phyloP scores from a whole-genome alignment of 371 early-diverging fungal species.

The Fennellomyces sp. region DNA sequence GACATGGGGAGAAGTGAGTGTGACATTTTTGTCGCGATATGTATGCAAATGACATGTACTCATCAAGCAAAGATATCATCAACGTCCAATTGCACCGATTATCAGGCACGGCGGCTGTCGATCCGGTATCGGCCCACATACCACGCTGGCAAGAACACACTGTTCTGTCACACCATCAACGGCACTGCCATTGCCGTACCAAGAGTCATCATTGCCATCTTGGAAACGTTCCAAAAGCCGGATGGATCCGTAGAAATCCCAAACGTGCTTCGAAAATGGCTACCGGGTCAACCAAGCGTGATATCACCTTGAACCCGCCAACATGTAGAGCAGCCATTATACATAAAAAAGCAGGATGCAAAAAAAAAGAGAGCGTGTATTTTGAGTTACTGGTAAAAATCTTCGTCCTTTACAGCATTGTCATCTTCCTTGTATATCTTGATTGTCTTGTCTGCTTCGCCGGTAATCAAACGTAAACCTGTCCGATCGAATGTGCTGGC shows the following conservation, averaged over 20 bases:
- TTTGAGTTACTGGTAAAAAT: slow-evolving; percentile 33
- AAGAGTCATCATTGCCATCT: slow-evolving; percentile 81
- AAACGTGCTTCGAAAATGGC: slow-evolving; percentile 71
- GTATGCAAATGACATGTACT: too few species aligned
- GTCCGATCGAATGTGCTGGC: slow-evolving; percentile 94
- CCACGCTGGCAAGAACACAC: slow-evolving; percentile 36
- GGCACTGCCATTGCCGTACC: slow-evolving; percentile 95
- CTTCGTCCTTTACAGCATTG: slow-evolving; percentile 56
- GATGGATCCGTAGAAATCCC: slow-evolving; percentile 83
- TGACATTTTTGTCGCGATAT: background rate
- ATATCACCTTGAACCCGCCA: background rate
- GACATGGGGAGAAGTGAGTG: slow-evolving; percentile 85
- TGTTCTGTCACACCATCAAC: slow-evolving; percentile 91
- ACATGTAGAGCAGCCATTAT: too few species aligned
- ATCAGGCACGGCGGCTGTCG: slow-evolving; percentile 77
- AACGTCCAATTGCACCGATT: slow-evolving; percentile 88
- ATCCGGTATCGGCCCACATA: slow-evolving; percentile 58
- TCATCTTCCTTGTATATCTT: slow-evolving; percentile 94
- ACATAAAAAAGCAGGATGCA: background rate
- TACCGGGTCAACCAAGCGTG: slow-evolving; percentile 43
- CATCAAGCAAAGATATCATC: slow-evolving; percentile 83
- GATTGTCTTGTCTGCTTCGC: slow-evolving; percentile 98
- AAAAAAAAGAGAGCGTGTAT: background rate
- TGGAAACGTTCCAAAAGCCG: slow-evolving; percentile 80
- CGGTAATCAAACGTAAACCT: slow-evolving; percentile 93